Conservation (phyloP, 116 monocot species). For the Posidonia oceanica region DNA sequence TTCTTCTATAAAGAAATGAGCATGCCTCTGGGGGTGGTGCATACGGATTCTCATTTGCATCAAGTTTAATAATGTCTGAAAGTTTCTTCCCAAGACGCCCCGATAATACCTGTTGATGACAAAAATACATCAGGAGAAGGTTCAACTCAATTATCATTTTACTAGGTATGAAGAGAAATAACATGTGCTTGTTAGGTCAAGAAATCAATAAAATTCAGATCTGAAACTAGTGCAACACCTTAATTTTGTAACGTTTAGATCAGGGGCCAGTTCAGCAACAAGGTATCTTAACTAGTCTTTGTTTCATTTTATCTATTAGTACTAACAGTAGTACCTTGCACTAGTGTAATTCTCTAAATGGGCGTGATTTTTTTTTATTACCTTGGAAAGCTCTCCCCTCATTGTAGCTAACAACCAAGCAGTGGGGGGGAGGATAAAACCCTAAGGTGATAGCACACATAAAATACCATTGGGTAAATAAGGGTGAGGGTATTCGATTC, state of each 20-base stretch:
- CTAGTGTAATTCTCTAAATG: too few relatives aligned
- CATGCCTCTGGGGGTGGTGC: constrained; percentile 4
- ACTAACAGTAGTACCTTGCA: too few relatives aligned
- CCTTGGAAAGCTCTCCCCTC: too few relatives aligned
- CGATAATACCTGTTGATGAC: background rate
- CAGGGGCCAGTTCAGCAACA: background rate
- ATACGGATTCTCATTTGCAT: constrained; percentile 10
- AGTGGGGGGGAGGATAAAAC: too few relatives aligned
- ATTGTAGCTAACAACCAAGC: too few relatives aligned
- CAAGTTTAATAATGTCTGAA: constrained; percentile 7
- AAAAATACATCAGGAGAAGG: background rate
- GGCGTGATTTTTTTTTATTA: too few relatives aligned
- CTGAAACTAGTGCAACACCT: background rate
- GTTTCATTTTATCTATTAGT: too few relatives aligned
- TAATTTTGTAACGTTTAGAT: too few relatives aligned
- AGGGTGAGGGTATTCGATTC: too few relatives aligned
- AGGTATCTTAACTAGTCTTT: background rate
- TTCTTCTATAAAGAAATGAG: background rate
- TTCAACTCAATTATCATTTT: background rate
- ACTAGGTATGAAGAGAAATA: background rate
- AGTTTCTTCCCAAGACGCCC: constrained; percentile 8
- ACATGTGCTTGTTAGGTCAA: background rate
- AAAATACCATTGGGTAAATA: too few relatives aligned
- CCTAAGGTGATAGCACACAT: too few relatives aligned
- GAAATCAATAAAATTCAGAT: background rate